Conservation (phyloP, 768 basidiomycete genomes). For the Suillus plorans region DNA sequence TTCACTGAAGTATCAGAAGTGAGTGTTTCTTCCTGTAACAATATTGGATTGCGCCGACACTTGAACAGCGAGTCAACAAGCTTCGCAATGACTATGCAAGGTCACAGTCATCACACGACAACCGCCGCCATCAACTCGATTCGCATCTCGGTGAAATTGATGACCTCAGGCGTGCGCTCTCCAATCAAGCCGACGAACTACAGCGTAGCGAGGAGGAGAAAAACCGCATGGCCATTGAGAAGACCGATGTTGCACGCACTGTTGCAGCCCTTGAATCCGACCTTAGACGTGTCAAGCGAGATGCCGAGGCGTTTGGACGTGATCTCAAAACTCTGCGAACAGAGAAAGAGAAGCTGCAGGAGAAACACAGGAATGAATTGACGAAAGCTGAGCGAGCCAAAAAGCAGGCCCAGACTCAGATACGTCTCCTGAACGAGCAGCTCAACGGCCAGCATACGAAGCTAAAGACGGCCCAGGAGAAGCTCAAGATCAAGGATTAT, state of each 20-base stretch:
- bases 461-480: conserved; percentile 41
- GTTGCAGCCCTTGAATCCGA: conserved; percentile 74
- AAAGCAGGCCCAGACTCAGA: conserved; percentile 68
- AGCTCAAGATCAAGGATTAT: conserved; percentile 52
- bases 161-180: conserved; percentile 67
- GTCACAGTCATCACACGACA: conserved; percentile 67
- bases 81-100: conserved; percentile 60
- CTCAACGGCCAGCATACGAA: conserved; percentile 51
- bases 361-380: conserved; percentile 54
- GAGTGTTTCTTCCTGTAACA: conserved; percentile 15
- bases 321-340: conserved; percentile 67
- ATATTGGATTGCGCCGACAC: background rate
- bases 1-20: conserved; percentile 71
- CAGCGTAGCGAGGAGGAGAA: conserved; percentile 65
- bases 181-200: conserved; percentile 59
- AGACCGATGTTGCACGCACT: conserved; percentile 61
- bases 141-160: conserved; percentile 70
- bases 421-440: conserved; percentile 65
- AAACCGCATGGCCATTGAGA: conserved; percentile 58
- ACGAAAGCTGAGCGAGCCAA: conserved; percentile 57
- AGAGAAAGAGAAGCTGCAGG: conserved; percentile 66
- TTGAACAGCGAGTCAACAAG: conserved; percentile 53
- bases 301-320: conserved; percentile 75
- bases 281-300: conserved; percentile 68
- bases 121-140: conserved; percentile 73